Base-by-base conservation (phyloP, 2,329 filamentous ascomycete genomes). In the Talaromyces sp. region DNA sequence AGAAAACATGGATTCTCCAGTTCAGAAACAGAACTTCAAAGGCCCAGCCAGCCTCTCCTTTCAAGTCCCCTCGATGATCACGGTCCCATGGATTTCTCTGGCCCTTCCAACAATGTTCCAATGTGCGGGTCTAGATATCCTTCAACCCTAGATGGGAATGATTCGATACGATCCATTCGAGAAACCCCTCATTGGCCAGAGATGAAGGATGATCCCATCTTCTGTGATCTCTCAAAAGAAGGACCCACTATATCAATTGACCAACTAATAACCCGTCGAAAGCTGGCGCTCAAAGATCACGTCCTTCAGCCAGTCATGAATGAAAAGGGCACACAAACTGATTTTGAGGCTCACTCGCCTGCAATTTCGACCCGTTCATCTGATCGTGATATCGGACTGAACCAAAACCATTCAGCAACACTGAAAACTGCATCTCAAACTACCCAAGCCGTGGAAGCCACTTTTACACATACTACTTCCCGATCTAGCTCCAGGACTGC, bases 51-150 rank as follows among this genome's bases (percentile, higher is more conserved):
- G n/a, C 69, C 72, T 19, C 61, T 72, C 9, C 68, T 70, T 49
- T 66, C 68, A 55, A 70, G 60, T 15, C 66, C 68, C 54, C 61
- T 63, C 7, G 72, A 74, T 59, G 68, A 70, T 36, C 42, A 49
- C 17, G 27, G 17, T 32, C 8, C 25, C 15, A 44, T 33, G 30
- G 32, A 33, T 25, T 32, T 36, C 15, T 22, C 25, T 17, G 11
- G 4, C 4, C 2, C 6, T 33, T 44, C 25, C 4, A 28, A 15
- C 10, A 13, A 42, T 22, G 25, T 15, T 15, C 9, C 52, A 39
- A 75, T 77, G 55, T 81, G 78, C 42, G 76, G 82, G 3, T 84
- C 82, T 1, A 76, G 80, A 57, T 83, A 84, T 63, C 80, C 82
- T 64, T 75, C 73, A 4, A 64, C 72, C 3, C 73, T 77, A 13